Base-by-base conservation (phyloP, 805 yeast genomes). In the Alloascoidea hylecoeti region DNA sequence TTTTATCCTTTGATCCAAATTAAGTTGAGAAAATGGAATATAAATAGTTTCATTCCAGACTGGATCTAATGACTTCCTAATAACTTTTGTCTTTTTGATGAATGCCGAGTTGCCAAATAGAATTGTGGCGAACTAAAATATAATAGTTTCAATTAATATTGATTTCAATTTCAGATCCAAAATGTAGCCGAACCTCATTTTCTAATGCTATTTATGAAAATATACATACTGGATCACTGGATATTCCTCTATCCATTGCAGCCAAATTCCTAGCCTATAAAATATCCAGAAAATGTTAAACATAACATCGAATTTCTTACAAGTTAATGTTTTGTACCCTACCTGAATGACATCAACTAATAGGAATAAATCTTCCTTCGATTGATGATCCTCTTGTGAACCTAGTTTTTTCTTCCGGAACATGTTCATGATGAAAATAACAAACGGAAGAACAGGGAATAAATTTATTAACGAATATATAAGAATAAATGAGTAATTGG, bases 1-100 rank as follows among this genome's bases (percentile, higher is more conserved):
- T 12, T 43, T 40, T 3, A 49, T 18, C 3, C 39, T 39, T 15
- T 37, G 39, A 13, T 41, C 35, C 3, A 43, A 35, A 15, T 34
- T 38, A 43, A 44, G 39, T 17, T 41, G 33, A 3, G 43, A 41
- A 17, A 56, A 19, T 3, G 81, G 76, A 46, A 84, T 56, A 3
- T 63, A 64, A 16, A 71, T 61, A 4, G 60, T 55, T 48, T 83
- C 92, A 52, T 83, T 77, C 88, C 92, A 86, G 6, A 65, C 67
- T 14, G 95, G 95, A 40, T 72, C 63, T 46, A 81, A 60, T 0
- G 82, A 72, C 52, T 73, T 80, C 57, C 78, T 78, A 42, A 74
- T 62, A 39, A 69, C 69, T 41, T n/a, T n/a, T 68, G 74, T 6
- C 82, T 75, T 56, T 64, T 79, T 53, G 9, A 56, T 46, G 32